Base-by-base conservation (phyloP, 1,284 basidiomycete species). In the Apiotrichum laibachii region DNA sequence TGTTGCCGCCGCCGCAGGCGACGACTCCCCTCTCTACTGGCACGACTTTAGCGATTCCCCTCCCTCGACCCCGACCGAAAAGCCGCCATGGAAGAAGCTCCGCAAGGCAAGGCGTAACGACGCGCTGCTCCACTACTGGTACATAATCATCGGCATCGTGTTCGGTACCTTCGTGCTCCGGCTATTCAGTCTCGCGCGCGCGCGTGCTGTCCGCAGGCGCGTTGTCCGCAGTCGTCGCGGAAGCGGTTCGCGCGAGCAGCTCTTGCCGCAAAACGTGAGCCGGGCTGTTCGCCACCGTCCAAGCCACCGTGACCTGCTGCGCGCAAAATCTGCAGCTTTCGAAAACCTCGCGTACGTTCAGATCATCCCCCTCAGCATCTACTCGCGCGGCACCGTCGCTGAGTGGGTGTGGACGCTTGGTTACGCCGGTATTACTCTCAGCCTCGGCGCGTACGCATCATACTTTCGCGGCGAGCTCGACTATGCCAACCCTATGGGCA, bases 361-460 rank as follows among this genome's bases (percentile, higher is more conserved):
- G n/a, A 59, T 63, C 40, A 34, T 63, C 53, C 62, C 62, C 3
- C 26, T n/a, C 6, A 48, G 26, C 26, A 54, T 60, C 37, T 64
- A 56, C 44, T 37, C 45, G 18, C 35, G 37, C 43, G 45, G 40
- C 12, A 59, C 47, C 2, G 49, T 39, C 12, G 51, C 51, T 26
- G 62, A 64, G 40, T 51, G 52, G 47, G 53, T 55, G 42, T 61
- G 56, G 56, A 60, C 50, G 11, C 43, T 46, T 1, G 59, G 56
- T 2, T 64, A 64, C 45, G 49, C 50, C 2, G 54, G 56, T 22
- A 53, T 55, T 49, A 52, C 42, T 15, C 43, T 57, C 18, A 58
- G 55, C n/a, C 21, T 63, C 37, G 50, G 48, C 2, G 50, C 54
- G 35, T 60, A 56, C 50, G 59, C 48, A 11, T 53, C 49, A 11